Conservation (phyloP, 164 flowering plant species). For the Aristolochia contorta region DNA sequence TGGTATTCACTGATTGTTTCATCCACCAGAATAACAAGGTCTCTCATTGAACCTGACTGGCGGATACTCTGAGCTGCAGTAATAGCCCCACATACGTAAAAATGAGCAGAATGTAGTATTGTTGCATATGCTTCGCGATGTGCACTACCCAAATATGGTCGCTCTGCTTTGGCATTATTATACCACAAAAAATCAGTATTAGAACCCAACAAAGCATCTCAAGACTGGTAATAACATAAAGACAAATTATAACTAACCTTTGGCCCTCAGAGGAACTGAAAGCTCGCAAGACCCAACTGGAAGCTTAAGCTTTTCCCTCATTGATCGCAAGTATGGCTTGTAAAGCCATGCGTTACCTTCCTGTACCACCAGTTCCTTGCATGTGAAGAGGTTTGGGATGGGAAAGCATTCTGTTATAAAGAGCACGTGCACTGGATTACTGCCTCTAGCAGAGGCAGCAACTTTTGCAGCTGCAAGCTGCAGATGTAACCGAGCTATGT, state of each 20-base stretch:
- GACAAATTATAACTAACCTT: conserved; percentile 26
- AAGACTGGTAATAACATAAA: neutral
- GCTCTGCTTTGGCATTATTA: conserved; percentile 11
- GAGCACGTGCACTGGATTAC: conserved; percentile 28
- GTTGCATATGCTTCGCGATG: conserved; percentile 55
- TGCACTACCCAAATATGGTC: conserved; percentile 20
- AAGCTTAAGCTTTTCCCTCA: conserved; percentile 39
- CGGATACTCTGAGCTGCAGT: conserved; percentile 62
- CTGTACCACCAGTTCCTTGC: conserved; percentile 44
- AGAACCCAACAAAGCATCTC: neutral
- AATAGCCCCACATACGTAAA: conserved; percentile 59
- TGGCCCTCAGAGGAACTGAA: conserved; percentile 31
- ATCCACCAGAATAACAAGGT: conserved; percentile 55
- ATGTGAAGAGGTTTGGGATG: conserved; percentile 44
- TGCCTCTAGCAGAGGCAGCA: conserved; percentile 30
- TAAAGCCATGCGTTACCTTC: conserved; percentile 39
- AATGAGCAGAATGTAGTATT: conserved; percentile 49
- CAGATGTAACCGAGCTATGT: conserved; percentile 53
- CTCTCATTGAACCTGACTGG: conserved; percentile 41
- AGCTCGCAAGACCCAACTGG: conserved; percentile 62
- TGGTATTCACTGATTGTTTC: conserved; percentile 41
- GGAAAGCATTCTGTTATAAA: conserved; percentile 48
- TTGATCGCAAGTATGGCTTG: conserved; percentile 24
- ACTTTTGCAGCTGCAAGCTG: conserved; percentile 54
- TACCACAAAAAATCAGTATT: neutral